These are phyloP conservation scores for Gloeostereum incarnatum DNA, from an alignment of 768 basidiomycete species.

Conservation along the genomic window DNA sequence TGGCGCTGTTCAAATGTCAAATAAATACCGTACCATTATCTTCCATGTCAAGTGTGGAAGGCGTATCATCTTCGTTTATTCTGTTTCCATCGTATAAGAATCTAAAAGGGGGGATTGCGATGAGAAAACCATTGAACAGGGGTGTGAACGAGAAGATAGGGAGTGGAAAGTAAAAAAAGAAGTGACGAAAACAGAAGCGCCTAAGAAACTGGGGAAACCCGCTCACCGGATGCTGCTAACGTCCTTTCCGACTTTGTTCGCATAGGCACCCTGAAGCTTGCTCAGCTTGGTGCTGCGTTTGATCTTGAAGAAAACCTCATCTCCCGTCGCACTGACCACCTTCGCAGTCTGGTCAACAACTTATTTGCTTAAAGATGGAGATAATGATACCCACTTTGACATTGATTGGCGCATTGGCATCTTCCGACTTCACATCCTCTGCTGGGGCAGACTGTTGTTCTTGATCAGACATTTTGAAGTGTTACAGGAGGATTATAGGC, in stretches of 20 bases:
- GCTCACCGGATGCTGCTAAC: constrained; percentile 79
- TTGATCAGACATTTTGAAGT: constrained; percentile 51
- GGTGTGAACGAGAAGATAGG: background rate
- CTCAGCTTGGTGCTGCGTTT: constrained; percentile 87
- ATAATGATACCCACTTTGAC: constrained; percentile 51
- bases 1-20: background rate
- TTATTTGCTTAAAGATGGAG: background rate
- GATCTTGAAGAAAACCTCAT: constrained; percentile 97
- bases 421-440: constrained; percentile 44
- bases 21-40: constrained; percentile 56
- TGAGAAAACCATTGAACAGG: background rate
- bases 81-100: constrained; percentile 87
- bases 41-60: constrained; percentile 78
- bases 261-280: constrained; percentile 91
- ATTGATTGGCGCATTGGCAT: constrained; percentile 60
- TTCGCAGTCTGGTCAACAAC: constrained; percentile 18
- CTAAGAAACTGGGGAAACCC: background rate
- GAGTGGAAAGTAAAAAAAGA: background rate
- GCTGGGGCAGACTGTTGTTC: constrained; percentile 23
- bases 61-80: constrained; percentile 87
- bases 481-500: no score
- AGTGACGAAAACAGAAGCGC: no score
- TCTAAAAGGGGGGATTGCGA: constrained; percentile 27
- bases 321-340: constrained; percentile 70
- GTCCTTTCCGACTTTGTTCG: constrained; percentile 87